A percentile compares a stretch with the other conserved stretches of the same genome.
These are phyloP conservation scores for Mortierella sp. DNA, from an alignment of 371 early-diverging fungal genomes.

Conservation along the genomic window DNA sequence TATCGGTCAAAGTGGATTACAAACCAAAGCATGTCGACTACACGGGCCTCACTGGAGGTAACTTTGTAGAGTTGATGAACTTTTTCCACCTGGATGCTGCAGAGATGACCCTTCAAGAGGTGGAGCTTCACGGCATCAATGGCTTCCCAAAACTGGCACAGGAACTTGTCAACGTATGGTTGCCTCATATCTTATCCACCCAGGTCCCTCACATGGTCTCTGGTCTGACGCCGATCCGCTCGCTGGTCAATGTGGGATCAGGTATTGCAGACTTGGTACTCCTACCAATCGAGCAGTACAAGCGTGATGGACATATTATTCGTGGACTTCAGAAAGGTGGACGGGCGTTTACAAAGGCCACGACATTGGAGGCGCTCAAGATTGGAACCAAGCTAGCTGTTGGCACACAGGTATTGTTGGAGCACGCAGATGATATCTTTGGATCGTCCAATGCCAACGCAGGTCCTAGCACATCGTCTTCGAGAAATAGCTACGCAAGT, in stretches of 20 bases:
- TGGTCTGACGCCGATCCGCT: conserved; percentile 91
- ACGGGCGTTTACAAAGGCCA: conserved; percentile 87
- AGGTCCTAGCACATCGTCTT: conserved; percentile 12
- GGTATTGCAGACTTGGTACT: conserved; percentile 94
- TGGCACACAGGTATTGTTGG: conserved; percentile 90
- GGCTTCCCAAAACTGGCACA: conserved; percentile 55
- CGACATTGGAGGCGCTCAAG: conserved; percentile 91
- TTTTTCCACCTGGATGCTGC: conserved; percentile 93
- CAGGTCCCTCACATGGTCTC: conserved; percentile 90
- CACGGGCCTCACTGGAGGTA: conserved; percentile 74
- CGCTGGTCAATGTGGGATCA: conserved; percentile 88
- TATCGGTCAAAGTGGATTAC: conserved; percentile 92
- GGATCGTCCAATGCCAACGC: conserved; percentile 56
- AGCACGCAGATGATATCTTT: conserved; percentile 87
- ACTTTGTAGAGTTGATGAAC: conserved; percentile 90
- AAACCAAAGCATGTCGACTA: conserved; percentile 93
- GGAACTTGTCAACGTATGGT: conserved; percentile 78
- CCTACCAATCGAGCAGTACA: conserved; percentile 93
- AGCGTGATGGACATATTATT: conserved; percentile 89
- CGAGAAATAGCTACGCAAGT: conserved; percentile 10
- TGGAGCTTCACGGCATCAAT: conserved; percentile 80
- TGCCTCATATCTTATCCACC: conserved; percentile 89
- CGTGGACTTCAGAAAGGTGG: conserved; percentile 88
- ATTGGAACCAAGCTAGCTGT: conserved; percentile 88
- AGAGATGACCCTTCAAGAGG: conserved; percentile 79